Base-by-base conservation (phyloP, 2,329 filamentous ascomycete species). In the Trichoderma polysporum region DNA sequence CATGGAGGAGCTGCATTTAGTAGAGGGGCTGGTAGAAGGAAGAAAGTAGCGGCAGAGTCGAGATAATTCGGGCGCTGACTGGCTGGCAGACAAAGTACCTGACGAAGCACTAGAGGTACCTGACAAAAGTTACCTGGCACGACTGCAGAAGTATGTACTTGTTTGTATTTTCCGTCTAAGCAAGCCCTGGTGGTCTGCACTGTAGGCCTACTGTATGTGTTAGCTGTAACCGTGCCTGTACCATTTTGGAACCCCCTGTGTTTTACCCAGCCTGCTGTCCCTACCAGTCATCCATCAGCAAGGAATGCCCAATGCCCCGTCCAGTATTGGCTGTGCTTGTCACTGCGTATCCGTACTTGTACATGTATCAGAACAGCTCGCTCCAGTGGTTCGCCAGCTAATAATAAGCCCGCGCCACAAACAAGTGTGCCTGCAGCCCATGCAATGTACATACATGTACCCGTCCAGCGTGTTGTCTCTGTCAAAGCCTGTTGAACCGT, bases 361-460 rank as follows among this genome's bases (percentile, higher is more conserved):
- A 45, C 41, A 22, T 45, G 41, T 45, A 45, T 45, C 41, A 45
- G 41, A 19, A 22, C 41, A 45, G 41, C 41, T 45, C 53, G 6
- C 53, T 27, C n/a, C 3, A 4, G 37, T 19, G 39, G 33, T 35
- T n/a, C 54, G 33, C 13, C 35, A 41, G 54, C 52, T 56, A 56
- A 56, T 33, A 35, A 56, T 33, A 35, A 56, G n/a, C 19, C 57
- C 41, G 57, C 57, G 57, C 57, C 57, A 60, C 57, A 49, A 9
- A 35, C 27, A 9, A 9, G 45, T 19, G 31, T 25, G 57, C 41
- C 19, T 60, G 57, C 57, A 60, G 57, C 57, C 57, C 39, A 33
- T 15, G 57, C 19, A n/a, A 12, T 33, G 52, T 56, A 56, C 10
- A 13, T 31, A 56, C 49, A 41, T 27, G 41, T 60, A 60, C 57